phyloP scores from a whole-genome alignment of 495 filamentous ascomycete species.

The Penicillium fimorum region DNA sequence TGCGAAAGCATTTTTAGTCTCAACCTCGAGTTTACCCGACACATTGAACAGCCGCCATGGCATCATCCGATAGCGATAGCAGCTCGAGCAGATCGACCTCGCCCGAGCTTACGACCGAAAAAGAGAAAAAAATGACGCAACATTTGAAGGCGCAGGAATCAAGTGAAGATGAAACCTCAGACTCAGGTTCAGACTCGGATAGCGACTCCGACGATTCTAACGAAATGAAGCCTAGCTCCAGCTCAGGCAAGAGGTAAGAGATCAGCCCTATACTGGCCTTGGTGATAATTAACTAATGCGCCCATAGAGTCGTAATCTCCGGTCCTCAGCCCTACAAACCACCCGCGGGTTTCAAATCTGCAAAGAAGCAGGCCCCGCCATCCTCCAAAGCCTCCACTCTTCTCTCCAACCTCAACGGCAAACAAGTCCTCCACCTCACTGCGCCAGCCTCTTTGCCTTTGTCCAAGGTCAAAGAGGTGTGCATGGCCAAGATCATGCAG shows the following conservation, averaged over 20 bases:
- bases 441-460: slow-evolving; percentile 44
- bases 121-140: slow-evolving; percentile 29
- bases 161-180: slow-evolving; percentile 24
- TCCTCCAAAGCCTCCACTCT: slow-evolving; percentile 37
- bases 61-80: slow-evolving; percentile 32
- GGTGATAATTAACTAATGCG: not conserved
- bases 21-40: not conserved
- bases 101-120: slow-evolving; percentile 28
- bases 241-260: slow-evolving; percentile 27
- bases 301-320: slow-evolving; percentile 22
- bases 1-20: slow-evolving; percentile 1
- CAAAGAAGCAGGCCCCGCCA: slow-evolving; percentile 34
- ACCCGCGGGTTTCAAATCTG: slow-evolving; percentile 42
- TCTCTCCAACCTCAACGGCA: slow-evolving; percentile 42
- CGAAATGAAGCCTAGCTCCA: slow-evolving; percentile 34
- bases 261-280: not conserved
- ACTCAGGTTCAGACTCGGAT: slow-evolving; percentile 29
- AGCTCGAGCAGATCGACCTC: slow-evolving; percentile 35
- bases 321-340: slow-evolving; percentile 39
- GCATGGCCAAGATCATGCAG: slow-evolving; percentile 40
- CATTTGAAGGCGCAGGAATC: slow-evolving; percentile 29
- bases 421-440: slow-evolving; percentile 46
- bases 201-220: slow-evolving; percentile 30
- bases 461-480: slow-evolving; percentile 44
- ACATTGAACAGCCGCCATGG: slow-evolving; percentile 29